Base-by-base conservation (phyloP, 306 rosid species). In the Ormosia emarginata region DNA sequence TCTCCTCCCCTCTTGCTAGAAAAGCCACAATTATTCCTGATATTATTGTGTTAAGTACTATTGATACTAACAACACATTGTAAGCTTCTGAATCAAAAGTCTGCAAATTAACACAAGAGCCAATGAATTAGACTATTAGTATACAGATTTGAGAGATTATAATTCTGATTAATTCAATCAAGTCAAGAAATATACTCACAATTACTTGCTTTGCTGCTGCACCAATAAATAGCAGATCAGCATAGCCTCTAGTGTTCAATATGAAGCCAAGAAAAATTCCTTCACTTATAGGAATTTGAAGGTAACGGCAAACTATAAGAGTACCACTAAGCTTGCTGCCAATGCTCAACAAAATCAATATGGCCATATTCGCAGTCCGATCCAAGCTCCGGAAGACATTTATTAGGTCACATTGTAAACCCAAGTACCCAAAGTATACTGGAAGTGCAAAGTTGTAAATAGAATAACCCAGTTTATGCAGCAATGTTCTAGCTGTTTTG, bases 361-460 rank as follows among this genome's bases (percentile, higher is more conserved):
- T 78, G 37, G 75, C 67, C 0, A 77, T 83, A 40, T 87, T 72
- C 0, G 77, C 0, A 0, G 74, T 17, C 13, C 70, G 74, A 17
- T 73, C 36, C 78, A 78, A 34, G 44, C 30, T 82, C 53, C 15
- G 24, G 46, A 93, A 82, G 67, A 67, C 71, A 4, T 37, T 67
- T 65, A 75, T 80, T 6, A 85, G 77, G 79, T 95, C 88, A 74
- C 96, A 88, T 39, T 93, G 98, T 59, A 95, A 93, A 2, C 98
- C 98, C 13, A 93, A 73, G 72, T 91, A 95, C 1, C 99, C 99
- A 82, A 93, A 93, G 47, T 95, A 95, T 2, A 95, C 77, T 0
- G 98, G 99, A 57, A 95, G 94, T 1, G 93, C 65, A 79, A 95
- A 95, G 71, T 93, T 95, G 56, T 95, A 89, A 7, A 95, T 93